Evolutionary conservation across 2,329 filamentous ascomycete genomes (phyloP).

Genomic region (Penicillium sp.): DNA sequence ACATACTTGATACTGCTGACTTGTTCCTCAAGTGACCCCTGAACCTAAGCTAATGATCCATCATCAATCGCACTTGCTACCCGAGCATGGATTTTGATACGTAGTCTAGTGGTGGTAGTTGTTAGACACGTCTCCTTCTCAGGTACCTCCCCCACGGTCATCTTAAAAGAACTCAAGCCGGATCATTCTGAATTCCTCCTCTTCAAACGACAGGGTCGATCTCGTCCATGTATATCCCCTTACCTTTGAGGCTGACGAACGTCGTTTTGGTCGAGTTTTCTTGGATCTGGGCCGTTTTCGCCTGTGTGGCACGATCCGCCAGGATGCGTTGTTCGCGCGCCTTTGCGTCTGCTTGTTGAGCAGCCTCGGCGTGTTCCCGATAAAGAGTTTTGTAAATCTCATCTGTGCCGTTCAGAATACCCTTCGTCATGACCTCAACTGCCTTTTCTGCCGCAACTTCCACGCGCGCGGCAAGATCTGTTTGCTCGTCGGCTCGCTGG

Average conservation of each 20-base stretch:
- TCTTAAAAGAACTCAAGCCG: background rate
- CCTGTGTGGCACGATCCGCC: constrained; percentile 25
- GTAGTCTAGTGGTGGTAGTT: background rate
- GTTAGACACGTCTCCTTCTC: background rate
- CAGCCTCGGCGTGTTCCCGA: constrained; percentile 31
- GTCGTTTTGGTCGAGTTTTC: constrained; percentile 29
- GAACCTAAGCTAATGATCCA: background rate
- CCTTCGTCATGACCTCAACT: constrained; percentile 33
- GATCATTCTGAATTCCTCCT: background rate
- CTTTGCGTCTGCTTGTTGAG: constrained; percentile 31
- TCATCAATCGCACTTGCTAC: background rate
- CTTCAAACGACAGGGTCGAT: constrained; percentile 20
- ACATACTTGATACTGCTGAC: background rate
- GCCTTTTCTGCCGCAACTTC: constrained; percentile 36
- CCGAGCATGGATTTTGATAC: background rate
- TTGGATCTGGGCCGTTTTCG: constrained; percentile 34
- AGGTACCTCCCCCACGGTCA: background rate
- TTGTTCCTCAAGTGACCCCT: background rate
- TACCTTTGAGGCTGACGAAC: constrained; percentile 37
- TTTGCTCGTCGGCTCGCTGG: constrained; percentile 33
- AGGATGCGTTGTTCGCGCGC: constrained; percentile 28
- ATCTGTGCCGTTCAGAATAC: constrained; percentile 40
- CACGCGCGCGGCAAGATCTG: constrained; percentile 31
- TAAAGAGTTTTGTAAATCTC: constrained; percentile 39
- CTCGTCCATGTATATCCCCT: constrained; percentile 40